Conservation (phyloP, 257 asterid genomes). For the Ligustrum vulgare region DNA sequence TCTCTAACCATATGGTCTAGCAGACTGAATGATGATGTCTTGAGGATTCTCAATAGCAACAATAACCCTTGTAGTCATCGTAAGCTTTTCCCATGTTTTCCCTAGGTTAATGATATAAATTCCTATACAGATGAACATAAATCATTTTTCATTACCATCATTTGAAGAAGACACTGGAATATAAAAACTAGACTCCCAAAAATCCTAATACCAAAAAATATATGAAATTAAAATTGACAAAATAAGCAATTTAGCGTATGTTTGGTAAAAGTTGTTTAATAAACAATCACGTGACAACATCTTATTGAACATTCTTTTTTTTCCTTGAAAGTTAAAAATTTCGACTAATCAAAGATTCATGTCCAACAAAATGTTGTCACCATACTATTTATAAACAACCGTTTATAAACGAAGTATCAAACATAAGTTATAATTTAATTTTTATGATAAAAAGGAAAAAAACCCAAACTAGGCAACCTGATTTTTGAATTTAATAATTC, state of each 20-base stretch:
- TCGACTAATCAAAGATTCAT: too few species aligned
- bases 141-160: not conserved
- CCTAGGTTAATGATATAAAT: conserved; percentile 39
- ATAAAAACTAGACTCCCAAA: not conserved
- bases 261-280: too few species aligned
- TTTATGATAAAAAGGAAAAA: not conserved
- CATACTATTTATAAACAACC: too few species aligned
- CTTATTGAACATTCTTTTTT: too few species aligned
- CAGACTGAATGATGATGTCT: conserved; percentile 48
- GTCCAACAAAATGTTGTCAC: too few species aligned
- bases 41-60: conserved; percentile 46
- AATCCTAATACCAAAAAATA: not conserved
- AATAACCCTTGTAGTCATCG: conserved; percentile 44
- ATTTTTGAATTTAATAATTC: not conserved
- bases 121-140: conserved; percentile 16
- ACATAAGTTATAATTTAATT: too few species aligned
- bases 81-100: conserved; percentile 46
- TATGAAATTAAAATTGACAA: not conserved
- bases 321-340: too few species aligned
- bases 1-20: conserved; percentile 47
- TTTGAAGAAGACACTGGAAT: not conserved
- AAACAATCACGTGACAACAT: too few species aligned
- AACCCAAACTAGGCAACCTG: not conserved
- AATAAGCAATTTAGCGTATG: not conserved
- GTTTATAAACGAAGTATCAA: too few species aligned